A percentile compares a stretch with the other conserved stretches of the same genome.
Conservation (phyloP, 352 stramenopile genomes). For the Phytophthora multivora region DNA sequence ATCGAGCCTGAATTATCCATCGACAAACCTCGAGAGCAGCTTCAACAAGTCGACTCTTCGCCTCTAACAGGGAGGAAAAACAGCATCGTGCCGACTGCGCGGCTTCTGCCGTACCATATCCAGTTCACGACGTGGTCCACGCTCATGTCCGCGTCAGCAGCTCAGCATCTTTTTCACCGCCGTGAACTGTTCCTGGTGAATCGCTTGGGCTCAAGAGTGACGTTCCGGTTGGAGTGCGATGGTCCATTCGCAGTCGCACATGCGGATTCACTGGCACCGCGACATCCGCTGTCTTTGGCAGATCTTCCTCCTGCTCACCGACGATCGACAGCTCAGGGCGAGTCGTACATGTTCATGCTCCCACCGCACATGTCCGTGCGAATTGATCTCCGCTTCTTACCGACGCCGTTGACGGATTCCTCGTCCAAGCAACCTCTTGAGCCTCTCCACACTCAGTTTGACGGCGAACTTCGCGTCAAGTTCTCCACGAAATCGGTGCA, state of each 20-base stretch:
- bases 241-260: constrained; percentile 66
- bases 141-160: constrained; percentile 28
- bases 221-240: constrained; percentile 70
- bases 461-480: constrained; percentile 64
- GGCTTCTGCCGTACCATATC: constrained; percentile 44
- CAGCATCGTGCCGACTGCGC: neutral
- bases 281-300: constrained; percentile 59
- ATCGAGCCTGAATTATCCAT: constrained; percentile 70
- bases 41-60: constrained; percentile 10
- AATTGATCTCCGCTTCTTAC: constrained; percentile 66
- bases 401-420: constrained; percentile 15
- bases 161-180: constrained; percentile 52
- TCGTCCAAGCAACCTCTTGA: constrained; percentile 11
- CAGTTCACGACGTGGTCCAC: constrained; percentile 84
- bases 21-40: constrained; percentile 44
- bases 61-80: constrained; percentile 8
- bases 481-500: constrained; percentile 76
- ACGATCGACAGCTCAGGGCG: constrained; percentile 47
- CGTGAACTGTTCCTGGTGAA: constrained; percentile 67
- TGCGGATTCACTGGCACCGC: constrained; percentile 66
- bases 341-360: constrained; percentile 74
- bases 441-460: constrained; percentile 32
- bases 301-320: constrained; percentile 63
- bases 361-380: constrained; percentile 71
- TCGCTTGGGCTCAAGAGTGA: constrained; percentile 55